A percentile compares a stretch with the other conserved stretches of the same genome.
Evolutionary conservation across 148 eudicot genomes (phyloP).

Genomic region (Limonium bicolor): DNA sequence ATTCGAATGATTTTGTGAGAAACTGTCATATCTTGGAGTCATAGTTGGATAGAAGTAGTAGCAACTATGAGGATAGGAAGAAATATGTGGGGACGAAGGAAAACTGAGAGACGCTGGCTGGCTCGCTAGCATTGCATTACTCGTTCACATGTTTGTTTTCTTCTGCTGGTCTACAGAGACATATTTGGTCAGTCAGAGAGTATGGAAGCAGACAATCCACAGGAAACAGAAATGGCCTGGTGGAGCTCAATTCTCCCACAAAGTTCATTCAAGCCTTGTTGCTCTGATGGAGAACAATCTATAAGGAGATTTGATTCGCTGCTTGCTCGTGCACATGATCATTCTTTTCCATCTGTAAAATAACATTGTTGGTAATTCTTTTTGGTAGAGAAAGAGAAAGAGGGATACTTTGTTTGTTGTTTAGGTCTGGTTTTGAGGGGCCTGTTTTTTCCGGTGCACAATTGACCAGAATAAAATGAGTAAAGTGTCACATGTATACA

Average conservation of each 20-base stretch:
- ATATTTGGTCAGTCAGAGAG: too few species aligned
- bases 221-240: constrained; percentile 13
- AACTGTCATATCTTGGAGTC: constrained; percentile 95
- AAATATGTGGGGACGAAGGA: constrained; percentile 9
- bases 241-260: constrained; percentile 7
- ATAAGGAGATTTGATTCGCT: constrained; percentile 10
- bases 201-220: constrained; percentile 9
- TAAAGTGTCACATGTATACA: too few species aligned
- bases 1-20: constrained; percentile 71
- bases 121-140: constrained; percentile 7
- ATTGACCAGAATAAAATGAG: too few species aligned
- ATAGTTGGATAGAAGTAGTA: constrained; percentile 10
- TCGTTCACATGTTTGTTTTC: constrained; percentile 8
- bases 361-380: constrained; percentile 23
- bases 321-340: constrained; percentile 25
- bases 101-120: neutral
- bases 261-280: neutral
- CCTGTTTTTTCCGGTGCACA: too few species aligned
- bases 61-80: constrained; percentile 12
- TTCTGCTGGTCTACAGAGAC: constrained; percentile 20
- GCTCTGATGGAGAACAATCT: constrained; percentile 5
- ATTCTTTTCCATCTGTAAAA: constrained; percentile 50
- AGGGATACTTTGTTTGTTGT: neutral
- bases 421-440: constrained; percentile 2
- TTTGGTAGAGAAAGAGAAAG: constrained; percentile 18